Evolutionary conservation across 108 stramenopile species (phyloP), one percentile per base, ranked within the genome.

Genomic region (Phaeodactylum tricornutum): DNA sequence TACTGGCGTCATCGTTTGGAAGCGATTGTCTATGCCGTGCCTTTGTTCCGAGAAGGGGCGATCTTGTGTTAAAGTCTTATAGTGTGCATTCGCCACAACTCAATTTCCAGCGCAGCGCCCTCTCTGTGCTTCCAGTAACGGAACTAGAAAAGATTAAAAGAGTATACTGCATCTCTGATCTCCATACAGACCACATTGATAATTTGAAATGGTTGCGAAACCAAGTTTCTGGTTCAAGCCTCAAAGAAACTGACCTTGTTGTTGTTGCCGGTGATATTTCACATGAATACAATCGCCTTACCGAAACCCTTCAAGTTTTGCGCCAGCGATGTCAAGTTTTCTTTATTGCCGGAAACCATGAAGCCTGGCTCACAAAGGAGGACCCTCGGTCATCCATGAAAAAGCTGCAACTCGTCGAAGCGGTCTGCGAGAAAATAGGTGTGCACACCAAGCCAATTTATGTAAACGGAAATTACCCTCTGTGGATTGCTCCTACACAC

Each of bases 241-340:
- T 59, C 27, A 22, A 19, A 0, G 17, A 34, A 47, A 20, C 22
- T 4, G 67, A 69, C 43, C 49, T 64, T 25, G 16, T 74, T 29
- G 40, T 74, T 37, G 63, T 75, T 12, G 74, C 77, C 0, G 77
- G 77, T 16, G 77, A 79, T 68, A 67, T 79, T 26, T 74, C 72
- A 1, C 77, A 79, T 60, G 57, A 73, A 9, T 23, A 54, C 8
- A 41, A 55, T 4, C 46, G 15, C 9, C 47, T 79, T 11, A 42
- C 45, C 17, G 23, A 64, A 33, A 47, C 66, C 0, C 30, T 79
- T 12, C 14, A 9, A 24, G 54, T 57, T 12, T 22, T 71, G 29
- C 29, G 35, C 1, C 16, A 32, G 0, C 32, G 46, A 4, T 63
- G 66, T 47, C 61, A 55, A 14, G 43, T 73, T 6, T 58, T 74